Base-by-base conservation (phyloP, 2,329 filamentous ascomycete genomes). In the Esteya vermicola region DNA sequence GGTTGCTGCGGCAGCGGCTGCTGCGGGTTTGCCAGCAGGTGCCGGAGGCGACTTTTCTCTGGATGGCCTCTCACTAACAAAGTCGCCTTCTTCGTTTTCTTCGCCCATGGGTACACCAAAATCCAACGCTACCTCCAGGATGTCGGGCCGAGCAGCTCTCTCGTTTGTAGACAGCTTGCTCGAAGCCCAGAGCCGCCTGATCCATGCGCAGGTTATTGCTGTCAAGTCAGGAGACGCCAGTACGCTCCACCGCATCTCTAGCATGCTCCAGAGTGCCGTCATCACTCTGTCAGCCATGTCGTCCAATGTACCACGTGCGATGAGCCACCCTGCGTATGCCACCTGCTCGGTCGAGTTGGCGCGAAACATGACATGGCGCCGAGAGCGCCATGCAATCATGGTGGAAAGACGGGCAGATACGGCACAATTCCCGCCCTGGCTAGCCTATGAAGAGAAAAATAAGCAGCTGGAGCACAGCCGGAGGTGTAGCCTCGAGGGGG, bases 341-440 rank as follows among this genome's bases (percentile, higher is more conserved):
- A 75, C 73, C 13, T 75, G 72, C 52, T 74, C 73, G 1, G 65
- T 78, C 48, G 82, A 89, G 57, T 61, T 81, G 25, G 78, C 80
- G 6, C 78, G 81, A 38, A 81, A 77, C 31, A 61, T 84, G 43
- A 76, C 78, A 0, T 74, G 80, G 62, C 67, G 67, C 31, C 67
- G 80, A n/a, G 77, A 85, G 50, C 64, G 63, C 50, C 78, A 67
- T 55, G 72, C 62, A 37, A 65, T 65, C 41, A 63, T 49, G 38
- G 62, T 56, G 46, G 67, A 54, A 25, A 68, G 76, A 14, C 52
- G 22, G 2, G 13, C 31, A 2, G 38, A 39, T 22, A 52, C 50
- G 6, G 48, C 48, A 10, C 37, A 48, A 7, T 25, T 31, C 10
- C 20, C 22, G 3, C 21, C 26, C 34, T 18, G 16, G 22, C 42